Evolutionary conservation across 805 yeast genomes (phyloP), one percentile per base, ranked within the genome.

Genomic region (Starmerella bacillaris): DNA sequence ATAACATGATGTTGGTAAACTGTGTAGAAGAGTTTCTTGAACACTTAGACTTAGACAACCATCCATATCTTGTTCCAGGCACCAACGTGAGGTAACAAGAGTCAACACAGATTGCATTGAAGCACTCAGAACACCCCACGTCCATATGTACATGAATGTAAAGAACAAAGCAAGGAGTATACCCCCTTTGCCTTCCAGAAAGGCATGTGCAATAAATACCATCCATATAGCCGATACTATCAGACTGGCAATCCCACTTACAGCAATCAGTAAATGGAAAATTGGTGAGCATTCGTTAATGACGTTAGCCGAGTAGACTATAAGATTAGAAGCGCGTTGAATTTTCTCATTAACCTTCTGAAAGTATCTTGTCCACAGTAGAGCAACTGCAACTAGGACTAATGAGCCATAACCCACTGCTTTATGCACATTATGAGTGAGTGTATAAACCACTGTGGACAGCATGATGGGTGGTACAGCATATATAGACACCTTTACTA

Each of bases 71-170:
- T 55, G 44, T 33, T 51, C 47, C 36, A 55, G 51, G 37, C 57
- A 61, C 63, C 64, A 61, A 36, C 55, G 57, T 4, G 54, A 44
- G 9, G 60, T 59, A 3, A 57, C 43, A 5, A 53, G 51, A 2
- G 62, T 42, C 4, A 59, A 43, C 3, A 58, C 42, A 15, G 50
- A 51, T n/a, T 60, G 49, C 37, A 57, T 58, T 31, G 60, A 44
- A 7, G 59, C 58, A 29, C 55, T 45, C 11, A 61, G 39, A 16
- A 61, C 53, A 2, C 59, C 58, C 58, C 61, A 57, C 2, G 64
- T 55, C 65, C 65, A 61, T 27, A 61, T 39, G 39, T 56, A 60
- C 54, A 57, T 48, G 21, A 60, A 33, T 32, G 51, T 35, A 49
- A 48, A 38, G 51, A 57, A 34, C 45, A 37, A 30, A 24, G 46